Conservation (phyloP, 768 basidiomycete species). For the Psilocybe azurescens region DNA sequence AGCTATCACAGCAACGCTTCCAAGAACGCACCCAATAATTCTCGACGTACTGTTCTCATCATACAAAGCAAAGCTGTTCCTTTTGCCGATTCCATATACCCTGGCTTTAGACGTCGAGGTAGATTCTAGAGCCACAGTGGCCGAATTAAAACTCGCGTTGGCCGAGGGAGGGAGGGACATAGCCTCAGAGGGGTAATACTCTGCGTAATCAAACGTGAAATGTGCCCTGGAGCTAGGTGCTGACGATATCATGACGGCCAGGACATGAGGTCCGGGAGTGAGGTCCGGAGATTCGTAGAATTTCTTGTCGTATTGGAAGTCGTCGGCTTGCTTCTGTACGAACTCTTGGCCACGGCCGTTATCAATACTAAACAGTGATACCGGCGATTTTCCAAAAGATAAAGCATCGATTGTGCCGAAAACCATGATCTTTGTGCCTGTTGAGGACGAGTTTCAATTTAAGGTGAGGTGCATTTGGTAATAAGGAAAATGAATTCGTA, state of each 20-base stretch:
- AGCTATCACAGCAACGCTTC: too few relatives aligned
- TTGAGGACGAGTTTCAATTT: not conserved
- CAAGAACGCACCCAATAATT: too few relatives aligned
- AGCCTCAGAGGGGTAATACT: not conserved
- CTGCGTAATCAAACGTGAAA: constrained; percentile 2
- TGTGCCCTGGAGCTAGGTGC: not conserved
- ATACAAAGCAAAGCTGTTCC: too few relatives aligned
- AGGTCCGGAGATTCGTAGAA: not conserved
- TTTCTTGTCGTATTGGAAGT: not conserved
- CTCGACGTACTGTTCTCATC: too few relatives aligned
- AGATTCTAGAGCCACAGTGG: too few relatives aligned
- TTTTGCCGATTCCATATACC: too few relatives aligned
- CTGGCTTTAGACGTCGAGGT: too few relatives aligned
- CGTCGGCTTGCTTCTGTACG: not conserved
- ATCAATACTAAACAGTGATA: not conserved
- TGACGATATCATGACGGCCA: not conserved
- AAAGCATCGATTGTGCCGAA: not conserved
- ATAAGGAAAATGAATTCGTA: not conserved
- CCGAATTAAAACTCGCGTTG: too few relatives aligned
- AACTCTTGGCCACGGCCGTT: not conserved
- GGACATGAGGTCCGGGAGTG: not conserved
- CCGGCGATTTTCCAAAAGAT: not conserved
- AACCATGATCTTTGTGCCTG: not conserved
- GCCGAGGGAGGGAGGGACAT: too few relatives aligned
- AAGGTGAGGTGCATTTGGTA: not conserved